phyloP scores from a whole-genome alignment of 2,329 filamentous ascomycete species.

The Chrysoporthe puriensis region DNA sequence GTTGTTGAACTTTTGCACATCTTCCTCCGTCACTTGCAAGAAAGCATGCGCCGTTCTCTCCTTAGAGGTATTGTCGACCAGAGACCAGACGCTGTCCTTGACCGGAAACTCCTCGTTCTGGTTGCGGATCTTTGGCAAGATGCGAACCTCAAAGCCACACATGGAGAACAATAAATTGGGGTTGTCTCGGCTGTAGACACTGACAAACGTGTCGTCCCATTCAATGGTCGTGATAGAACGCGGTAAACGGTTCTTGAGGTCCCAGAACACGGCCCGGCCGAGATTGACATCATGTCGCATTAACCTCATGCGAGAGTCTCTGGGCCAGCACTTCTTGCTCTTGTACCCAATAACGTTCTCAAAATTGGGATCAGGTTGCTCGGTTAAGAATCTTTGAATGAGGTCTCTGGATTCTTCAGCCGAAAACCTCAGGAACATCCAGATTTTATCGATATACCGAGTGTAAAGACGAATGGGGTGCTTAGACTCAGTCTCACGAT shows the following conservation, averaged over 20 bases:
- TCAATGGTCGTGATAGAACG: constrained; percentile 96
- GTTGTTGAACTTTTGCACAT: constrained; percentile 99
- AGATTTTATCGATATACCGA: constrained; percentile 96
- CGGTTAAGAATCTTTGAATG: constrained; percentile 96
- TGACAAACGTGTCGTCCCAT: constrained; percentile 98
- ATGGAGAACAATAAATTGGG: constrained; percentile 97
- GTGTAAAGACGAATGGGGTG: constrained; percentile 98
- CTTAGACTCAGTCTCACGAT: constrained; percentile 86
- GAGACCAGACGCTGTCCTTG: constrained; percentile 97
- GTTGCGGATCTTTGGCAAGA: constrained; percentile 93
- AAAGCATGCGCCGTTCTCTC: constrained; percentile 97
- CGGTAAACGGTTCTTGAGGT: constrained; percentile 94
- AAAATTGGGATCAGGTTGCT: constrained; percentile 98
- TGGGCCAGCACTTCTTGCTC: constrained; percentile 99
- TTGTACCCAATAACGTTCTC: constrained; percentile 99
- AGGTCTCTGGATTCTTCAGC: constrained; percentile 94
- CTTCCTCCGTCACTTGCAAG: constrained; percentile 95
- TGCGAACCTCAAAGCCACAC: constrained; percentile 96
- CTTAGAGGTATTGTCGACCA: constrained; percentile 95
- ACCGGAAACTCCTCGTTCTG: constrained; percentile 95
- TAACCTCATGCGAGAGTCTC: constrained; percentile 94
- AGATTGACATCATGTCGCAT: constrained; percentile 99
- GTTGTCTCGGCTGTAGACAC: constrained; percentile 97
- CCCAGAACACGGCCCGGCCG: constrained; percentile 97
- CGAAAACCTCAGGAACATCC: constrained; percentile 93